phyloP scores from a whole-genome alignment of 1,284 basidiomycete genomes.

The Xerocomus cyaneibrunnescens region DNA sequence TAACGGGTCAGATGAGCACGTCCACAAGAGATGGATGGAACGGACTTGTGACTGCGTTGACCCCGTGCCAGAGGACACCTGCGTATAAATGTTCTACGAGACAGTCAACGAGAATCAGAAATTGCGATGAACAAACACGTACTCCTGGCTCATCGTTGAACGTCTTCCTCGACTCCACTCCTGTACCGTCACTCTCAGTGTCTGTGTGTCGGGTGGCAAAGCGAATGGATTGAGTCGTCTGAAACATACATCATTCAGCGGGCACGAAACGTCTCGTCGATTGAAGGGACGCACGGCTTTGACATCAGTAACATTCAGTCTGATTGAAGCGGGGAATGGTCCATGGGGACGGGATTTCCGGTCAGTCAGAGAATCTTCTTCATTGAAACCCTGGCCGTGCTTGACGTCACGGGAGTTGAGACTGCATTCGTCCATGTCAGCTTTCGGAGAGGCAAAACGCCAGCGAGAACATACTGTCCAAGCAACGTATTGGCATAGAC shows the following conservation, averaged over 20 bases:
- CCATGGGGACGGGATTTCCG: neutral
- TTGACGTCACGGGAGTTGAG: constrained; percentile 36
- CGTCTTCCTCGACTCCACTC: constrained; percentile 19
- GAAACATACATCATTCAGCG: neutral
- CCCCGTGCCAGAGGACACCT: constrained; percentile 15
- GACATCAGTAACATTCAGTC: constrained; percentile 12
- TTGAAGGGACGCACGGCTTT: constrained; percentile 21
- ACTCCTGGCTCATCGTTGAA: constrained; percentile 19
- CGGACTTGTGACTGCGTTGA: constrained; percentile 26
- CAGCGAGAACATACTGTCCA: constrained; percentile 23
- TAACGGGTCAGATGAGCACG: no score
- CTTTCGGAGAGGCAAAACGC: neutral
- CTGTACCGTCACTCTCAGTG: constrained; percentile 9
- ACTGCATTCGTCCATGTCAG: constrained; percentile 21
- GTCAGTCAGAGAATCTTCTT: constrained; percentile 30
- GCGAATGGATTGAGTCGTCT: constrained; percentile 23
- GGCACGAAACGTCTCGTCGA: neutral
- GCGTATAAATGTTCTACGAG: constrained; percentile 16
- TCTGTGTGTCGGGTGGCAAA: constrained; percentile 7
- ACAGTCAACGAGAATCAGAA: neutral
- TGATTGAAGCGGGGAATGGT: constrained; percentile 11
- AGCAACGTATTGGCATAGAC: constrained; percentile 34
- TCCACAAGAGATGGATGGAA: neutral
- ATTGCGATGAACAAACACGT: neutral
- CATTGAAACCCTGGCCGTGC: constrained; percentile 38